These are phyloP conservation scores for Diaporthe nobilis DNA, from an alignment of 2,329 filamentous ascomycete genomes.

Conservation along the genomic window DNA sequence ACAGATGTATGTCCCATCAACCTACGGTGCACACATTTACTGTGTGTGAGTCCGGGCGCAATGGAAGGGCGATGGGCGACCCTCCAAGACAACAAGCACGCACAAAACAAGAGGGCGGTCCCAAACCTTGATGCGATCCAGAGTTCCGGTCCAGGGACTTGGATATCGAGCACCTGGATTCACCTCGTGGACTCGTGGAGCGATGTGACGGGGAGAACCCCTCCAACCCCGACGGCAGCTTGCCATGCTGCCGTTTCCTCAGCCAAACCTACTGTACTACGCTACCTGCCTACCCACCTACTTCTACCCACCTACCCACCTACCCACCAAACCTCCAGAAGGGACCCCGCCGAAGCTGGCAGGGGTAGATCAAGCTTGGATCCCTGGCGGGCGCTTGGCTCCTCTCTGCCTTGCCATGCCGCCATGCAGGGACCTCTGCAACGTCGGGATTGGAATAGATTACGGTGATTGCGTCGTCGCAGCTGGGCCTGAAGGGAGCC, in stretches of 20 bases:
- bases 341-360: conserved; percentile 21
- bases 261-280: not conserved
- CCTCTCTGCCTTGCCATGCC: conserved; percentile 16
- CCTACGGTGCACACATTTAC: not conserved
- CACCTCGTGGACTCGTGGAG: conserved; percentile 12
- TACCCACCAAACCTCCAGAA: not conserved
- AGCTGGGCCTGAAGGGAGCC: conserved; percentile 11
- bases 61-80: not conserved
- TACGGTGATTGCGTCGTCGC: conserved; percentile 28
- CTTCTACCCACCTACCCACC: not conserved
- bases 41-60: not conserved
- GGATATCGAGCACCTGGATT: conserved; percentile 12
- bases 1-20: not conserved
- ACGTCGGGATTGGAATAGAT: conserved; percentile 33
- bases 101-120: conserved; percentile 3
- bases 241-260: not conserved
- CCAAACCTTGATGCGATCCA: conserved; percentile 29
- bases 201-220: conserved; percentile 30
- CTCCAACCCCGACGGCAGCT: conserved; percentile 10
- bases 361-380: conserved; percentile 27
- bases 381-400: conserved; percentile 21
- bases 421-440: conserved; percentile 30
- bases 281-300: not conserved
- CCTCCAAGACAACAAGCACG: not conserved
- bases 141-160: conserved; percentile 21